phyloP scores from a whole-genome alignment of 139 green algal genomes.

The Mesotaenium endlicherianum region DNA sequence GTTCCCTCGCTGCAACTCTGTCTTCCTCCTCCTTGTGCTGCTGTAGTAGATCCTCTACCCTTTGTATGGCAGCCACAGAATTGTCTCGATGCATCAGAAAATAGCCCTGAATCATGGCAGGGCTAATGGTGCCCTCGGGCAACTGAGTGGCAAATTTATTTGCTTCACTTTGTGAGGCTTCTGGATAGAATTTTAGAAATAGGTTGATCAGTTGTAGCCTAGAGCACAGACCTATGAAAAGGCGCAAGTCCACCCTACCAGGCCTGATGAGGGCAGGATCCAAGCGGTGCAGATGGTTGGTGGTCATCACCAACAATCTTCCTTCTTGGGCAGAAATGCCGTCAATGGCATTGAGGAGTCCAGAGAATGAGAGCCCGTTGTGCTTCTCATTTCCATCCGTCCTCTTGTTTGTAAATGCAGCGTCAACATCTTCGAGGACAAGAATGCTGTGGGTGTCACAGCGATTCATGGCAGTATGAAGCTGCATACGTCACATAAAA shows the following conservation, averaged over 20 bases:
- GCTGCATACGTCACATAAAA: too few species aligned
- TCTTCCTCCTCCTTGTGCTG: too few species aligned
- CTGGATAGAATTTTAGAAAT: slow-evolving; percentile 35
- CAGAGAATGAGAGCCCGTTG: slow-evolving; percentile 57
- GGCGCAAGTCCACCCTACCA: slow-evolving; percentile 46
- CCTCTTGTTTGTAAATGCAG: slow-evolving; percentile 51
- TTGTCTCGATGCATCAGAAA: slow-evolving; percentile 42
- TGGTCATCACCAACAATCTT: slow-evolving; percentile 66
- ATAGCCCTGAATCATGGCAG: slow-evolving; percentile 19
- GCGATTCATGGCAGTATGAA: slow-evolving; percentile 10
- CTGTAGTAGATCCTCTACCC: slow-evolving; percentile 1
- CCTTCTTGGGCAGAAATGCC: slow-evolving; percentile 59
- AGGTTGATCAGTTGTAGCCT: slow-evolving; percentile 13
- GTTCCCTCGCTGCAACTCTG: too few species aligned
- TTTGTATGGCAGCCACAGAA: slow-evolving; percentile 12
- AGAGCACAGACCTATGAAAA: slow-evolving; percentile 23
- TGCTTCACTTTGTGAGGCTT: background rate
- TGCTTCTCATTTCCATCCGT: background rate
- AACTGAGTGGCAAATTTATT: slow-evolving; percentile 15
- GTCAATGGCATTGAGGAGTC: slow-evolving; percentile 64
- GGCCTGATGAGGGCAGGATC: slow-evolving; percentile 56
- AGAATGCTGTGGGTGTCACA: slow-evolving; percentile 43
- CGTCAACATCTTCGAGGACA: slow-evolving; percentile 64
- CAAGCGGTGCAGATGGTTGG: slow-evolving; percentile 61
- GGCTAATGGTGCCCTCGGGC: slow-evolving; percentile 1